Evolutionary conservation across 805 yeast species (phyloP), one percentile per base, ranked within the genome.

Genomic region (Clavispora carvajalis): DNA sequence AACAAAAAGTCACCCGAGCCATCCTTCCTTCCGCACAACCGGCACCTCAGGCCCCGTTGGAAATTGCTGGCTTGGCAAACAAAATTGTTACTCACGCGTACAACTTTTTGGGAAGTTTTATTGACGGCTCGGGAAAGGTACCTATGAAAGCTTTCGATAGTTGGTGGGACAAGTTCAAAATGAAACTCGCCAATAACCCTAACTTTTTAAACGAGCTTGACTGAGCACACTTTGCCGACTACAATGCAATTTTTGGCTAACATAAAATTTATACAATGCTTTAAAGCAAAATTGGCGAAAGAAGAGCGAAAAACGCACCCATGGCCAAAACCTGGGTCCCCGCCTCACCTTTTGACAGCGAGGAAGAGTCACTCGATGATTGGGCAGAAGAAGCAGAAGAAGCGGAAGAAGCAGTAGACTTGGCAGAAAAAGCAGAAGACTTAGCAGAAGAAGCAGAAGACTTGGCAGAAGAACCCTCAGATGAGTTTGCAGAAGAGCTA

Each of bases 121-220:
- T 88, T 7, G 95, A 88, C 55, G 59, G 67, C 5, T 69, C 76
- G 17, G 95, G 95, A 2, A 86, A 80, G 51, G 96, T 91, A 3
- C 84, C 90, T 3, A 85, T 91, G 56, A 85, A 82, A 54, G 84
- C 80, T 33, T 91, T 91, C 54, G 95, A 91, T 57, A 82, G 76
- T 30, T 91, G 99, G 99, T 87, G 99, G 99, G 81, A 75, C 48
- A 90, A 88, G 62, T 91, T 93, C 64, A 85, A 77, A 59, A 63
- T 76, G 6, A 82, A 84, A 55, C 53, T 93, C 44, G 73, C 77
- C 9, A 85, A 83, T 45, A 95, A 91, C 57, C 97, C 96, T 2
- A 79, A 76, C 39, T 90, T 88, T 57, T 62, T 91, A 37, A 86
- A 87, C 36, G 49, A 47, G 34, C 48, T 49, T 2, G 53, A 48